Percentiles rank a stretch among this genome's conserved stretches.
These are phyloP conservation scores for Colletotrichum paranaense DNA, from an alignment of 2,329 filamentous ascomycete genomes.

Conservation along the genomic window DNA sequence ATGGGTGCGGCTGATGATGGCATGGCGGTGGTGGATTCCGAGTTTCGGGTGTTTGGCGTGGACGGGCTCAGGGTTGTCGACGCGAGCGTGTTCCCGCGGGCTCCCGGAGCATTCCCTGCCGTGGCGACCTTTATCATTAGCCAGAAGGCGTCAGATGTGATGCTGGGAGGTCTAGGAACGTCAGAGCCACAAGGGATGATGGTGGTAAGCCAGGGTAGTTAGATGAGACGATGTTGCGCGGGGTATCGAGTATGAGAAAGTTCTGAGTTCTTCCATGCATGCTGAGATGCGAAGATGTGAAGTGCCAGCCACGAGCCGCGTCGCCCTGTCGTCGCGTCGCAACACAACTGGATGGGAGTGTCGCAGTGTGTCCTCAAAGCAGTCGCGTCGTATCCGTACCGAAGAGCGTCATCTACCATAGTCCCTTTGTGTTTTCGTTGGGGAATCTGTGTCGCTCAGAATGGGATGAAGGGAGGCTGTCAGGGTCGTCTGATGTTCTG, in stretches of 20 bases:
- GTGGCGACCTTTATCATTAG: constrained; percentile 60
- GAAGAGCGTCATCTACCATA: constrained; percentile 7
- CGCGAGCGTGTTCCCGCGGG: constrained; percentile 65
- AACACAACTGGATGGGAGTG: neutral
- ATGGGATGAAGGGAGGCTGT: constrained; percentile 5
- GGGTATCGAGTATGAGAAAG: neutral
- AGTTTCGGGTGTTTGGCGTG: constrained; percentile 68
- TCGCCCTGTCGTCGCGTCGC: constrained; percentile 24
- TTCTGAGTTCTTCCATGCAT: constrained; percentile 11
- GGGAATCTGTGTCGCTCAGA: neutral
- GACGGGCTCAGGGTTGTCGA: constrained; percentile 70
- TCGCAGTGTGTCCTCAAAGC: neutral
- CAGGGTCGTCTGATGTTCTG: constrained; percentile 22
- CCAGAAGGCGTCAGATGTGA: constrained; percentile 66
- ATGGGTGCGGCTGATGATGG: constrained; percentile 66
- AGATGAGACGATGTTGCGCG: constrained; percentile 5
- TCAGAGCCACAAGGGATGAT: neutral
- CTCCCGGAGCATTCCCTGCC: constrained; percentile 54
- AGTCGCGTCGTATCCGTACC: constrained; percentile 10
- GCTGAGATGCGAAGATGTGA: neutral
- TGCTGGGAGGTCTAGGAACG: constrained; percentile 43
- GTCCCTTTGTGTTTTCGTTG: neutral
- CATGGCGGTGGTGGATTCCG: constrained; percentile 66
- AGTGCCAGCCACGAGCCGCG: constrained; percentile 24
- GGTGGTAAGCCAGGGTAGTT: neutral